Percentiles rank a stretch among this genome's conserved stretches.
These are phyloP conservation scores for Leptographium galeiforme DNA, from an alignment of 2,329 filamentous ascomycete species.

Conservation along the genomic window DNA sequence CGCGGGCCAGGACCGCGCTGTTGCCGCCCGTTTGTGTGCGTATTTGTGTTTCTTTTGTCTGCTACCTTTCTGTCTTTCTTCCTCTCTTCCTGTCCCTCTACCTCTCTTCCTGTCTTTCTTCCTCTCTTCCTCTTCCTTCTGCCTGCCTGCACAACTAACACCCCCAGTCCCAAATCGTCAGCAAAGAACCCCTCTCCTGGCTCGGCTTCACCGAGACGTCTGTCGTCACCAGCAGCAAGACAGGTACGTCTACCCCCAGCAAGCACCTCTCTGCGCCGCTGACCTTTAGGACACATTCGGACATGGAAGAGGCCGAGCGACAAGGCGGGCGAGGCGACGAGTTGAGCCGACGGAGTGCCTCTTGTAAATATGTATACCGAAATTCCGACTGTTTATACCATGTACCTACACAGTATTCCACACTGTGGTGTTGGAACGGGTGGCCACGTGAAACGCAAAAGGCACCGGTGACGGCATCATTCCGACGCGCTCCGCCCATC, in stretches of 20 bases:
- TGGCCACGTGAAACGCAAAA: too few species aligned
- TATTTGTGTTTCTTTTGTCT: too few species aligned
- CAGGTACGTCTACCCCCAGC: constrained; percentile 46
- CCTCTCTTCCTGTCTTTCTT: neutral
- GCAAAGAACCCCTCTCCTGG: constrained; percentile 79
- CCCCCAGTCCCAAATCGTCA: constrained; percentile 60
- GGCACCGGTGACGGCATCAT: too few species aligned
- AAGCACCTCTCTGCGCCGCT: neutral
- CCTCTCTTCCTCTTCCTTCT: neutral
- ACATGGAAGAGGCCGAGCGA: constrained; percentile 29
- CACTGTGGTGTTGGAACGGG: too few species aligned
- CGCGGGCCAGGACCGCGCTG: constrained; percentile 70
- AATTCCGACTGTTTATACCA: too few species aligned
- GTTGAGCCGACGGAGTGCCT: too few species aligned
- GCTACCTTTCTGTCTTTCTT: neutral
- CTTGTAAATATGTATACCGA: too few species aligned
- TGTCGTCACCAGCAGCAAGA: constrained; percentile 84
- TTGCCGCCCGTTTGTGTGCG: constrained; percentile 80
- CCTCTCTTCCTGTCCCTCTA: neutral
- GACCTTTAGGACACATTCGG: constrained; percentile 24
- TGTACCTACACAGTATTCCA: too few species aligned
- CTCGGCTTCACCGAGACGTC: constrained; percentile 86
- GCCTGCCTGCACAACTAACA: neutral
- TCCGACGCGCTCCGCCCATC: too few species aligned
- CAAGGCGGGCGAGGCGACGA: constrained; percentile 5